Conservation (phyloP, 225 moss, liverwort and hornwort species). For the Physcomitrium patens region DNA sequence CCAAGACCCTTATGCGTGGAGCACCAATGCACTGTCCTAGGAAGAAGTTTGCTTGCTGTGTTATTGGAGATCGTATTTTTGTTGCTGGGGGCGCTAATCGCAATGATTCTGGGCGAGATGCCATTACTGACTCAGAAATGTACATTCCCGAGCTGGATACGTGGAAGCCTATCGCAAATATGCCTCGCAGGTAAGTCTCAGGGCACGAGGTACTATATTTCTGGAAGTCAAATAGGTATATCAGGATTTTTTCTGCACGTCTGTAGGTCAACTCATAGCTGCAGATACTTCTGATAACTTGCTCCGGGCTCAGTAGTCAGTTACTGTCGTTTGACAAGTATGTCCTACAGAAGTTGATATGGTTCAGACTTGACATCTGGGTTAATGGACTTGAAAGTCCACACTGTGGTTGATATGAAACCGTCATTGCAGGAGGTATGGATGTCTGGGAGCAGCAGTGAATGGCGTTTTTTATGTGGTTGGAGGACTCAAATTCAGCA, state of each 20-base stretch:
- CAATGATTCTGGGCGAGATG: constrained; percentile 67
- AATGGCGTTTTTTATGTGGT: constrained; percentile 84
- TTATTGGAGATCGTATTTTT: constrained; percentile 65
- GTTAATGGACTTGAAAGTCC: constrained; percentile 10
- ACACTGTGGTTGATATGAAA: constrained; percentile 18
- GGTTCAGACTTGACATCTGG: not conserved
- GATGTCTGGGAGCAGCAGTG: constrained; percentile 85
- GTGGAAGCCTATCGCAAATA: constrained; percentile 77
- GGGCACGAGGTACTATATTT: not conserved
- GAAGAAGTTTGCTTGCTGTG: constrained; percentile 82
- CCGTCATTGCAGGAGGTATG: constrained; percentile 56
- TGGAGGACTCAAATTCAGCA: constrained; percentile 80
- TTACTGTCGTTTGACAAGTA: not conserved
- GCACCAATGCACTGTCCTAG: constrained; percentile 72
- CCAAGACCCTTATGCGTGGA: constrained; percentile 72
- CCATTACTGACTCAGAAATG: constrained; percentile 69
- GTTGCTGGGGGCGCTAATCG: constrained; percentile 77
- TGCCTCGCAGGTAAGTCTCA: constrained; percentile 64
- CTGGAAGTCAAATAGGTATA: not conserved
- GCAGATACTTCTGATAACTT: not conserved
- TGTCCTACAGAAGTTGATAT: too few relatives aligned
- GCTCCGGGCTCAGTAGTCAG: constrained; percentile 16
- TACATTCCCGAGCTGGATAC: constrained; percentile 75
- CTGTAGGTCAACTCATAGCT: not conserved
- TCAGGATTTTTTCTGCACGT: not conserved